These are phyloP conservation scores for Hypocreales sp. DNA, from an alignment of 2,329 filamentous ascomycete species.

Conservation along the genomic window DNA sequence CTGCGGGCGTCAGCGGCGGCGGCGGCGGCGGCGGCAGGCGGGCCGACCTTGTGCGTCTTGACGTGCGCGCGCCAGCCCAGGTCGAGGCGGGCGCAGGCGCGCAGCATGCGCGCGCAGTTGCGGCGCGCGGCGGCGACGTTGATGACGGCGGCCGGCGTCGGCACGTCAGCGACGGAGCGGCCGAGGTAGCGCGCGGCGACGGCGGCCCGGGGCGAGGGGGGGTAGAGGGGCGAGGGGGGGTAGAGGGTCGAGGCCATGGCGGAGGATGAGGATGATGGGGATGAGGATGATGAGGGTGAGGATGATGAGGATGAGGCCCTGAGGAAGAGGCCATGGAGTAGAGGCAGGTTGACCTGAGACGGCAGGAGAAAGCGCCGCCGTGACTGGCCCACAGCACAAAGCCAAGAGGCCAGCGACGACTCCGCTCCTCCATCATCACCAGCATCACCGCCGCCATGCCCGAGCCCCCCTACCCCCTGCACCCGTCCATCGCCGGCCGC, in stretches of 20 bases:
- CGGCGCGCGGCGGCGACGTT: constrained; percentile 48
- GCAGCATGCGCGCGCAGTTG: constrained; percentile 60
- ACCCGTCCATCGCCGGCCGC: constrained; percentile 26
- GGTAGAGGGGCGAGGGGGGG: constrained; percentile 6
- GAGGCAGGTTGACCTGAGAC: too few species aligned
- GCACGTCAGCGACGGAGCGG: constrained; percentile 41
- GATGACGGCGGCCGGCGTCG: constrained; percentile 52
- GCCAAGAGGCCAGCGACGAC: too few species aligned
- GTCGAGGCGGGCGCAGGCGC: constrained; percentile 39
- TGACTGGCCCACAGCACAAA: too few species aligned
- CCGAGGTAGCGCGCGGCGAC: constrained; percentile 27
- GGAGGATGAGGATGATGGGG: neutral
- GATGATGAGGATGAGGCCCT: too few species aligned
- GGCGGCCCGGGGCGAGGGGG: constrained; percentile 9
- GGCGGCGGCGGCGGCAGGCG: too few species aligned
- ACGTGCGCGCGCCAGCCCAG: constrained; percentile 63
- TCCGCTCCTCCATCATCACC: too few species aligned
- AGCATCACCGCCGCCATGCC: too few species aligned
- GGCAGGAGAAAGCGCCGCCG: too few species aligned
- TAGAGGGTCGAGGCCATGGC: neutral
- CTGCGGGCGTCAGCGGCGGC: too few species aligned
- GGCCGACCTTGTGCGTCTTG: constrained; percentile 71
- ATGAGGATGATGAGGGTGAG: too few species aligned
- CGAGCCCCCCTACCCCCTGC: constrained; percentile 19
- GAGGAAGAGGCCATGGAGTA: too few species aligned